Percentiles rank a stretch among this genome's conserved stretches.
These are phyloP conservation scores for Saccharomycopsis sp. DNA, from an alignment of 805 yeast species.

Conservation along the genomic window DNA sequence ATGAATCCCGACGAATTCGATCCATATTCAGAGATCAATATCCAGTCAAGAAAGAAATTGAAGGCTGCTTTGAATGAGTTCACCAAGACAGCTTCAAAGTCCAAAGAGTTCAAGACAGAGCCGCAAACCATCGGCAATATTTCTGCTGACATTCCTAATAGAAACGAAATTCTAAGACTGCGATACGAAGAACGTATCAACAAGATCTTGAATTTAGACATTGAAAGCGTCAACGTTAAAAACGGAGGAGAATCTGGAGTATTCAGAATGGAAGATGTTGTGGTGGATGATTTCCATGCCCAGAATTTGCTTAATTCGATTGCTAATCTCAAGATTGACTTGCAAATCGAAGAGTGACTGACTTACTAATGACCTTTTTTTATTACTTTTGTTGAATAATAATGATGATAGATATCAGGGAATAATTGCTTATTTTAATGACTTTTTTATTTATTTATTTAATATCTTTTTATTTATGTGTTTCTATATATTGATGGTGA, in stretches of 20 bases:
- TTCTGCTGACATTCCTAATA: background rate
- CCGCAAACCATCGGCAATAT: background rate
- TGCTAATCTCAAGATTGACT: conserved; percentile 18
- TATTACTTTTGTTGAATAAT: background rate
- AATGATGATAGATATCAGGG: too few relatives aligned
- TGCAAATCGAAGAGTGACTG: background rate
- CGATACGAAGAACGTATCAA: conserved; percentile 87
- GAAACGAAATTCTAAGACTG: conserved; percentile 41
- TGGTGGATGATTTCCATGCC: conserved; percentile 19
- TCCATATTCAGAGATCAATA: conserved; percentile 13
- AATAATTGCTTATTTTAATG: too few relatives aligned
- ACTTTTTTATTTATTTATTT: too few relatives aligned
- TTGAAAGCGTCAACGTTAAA: background rate
- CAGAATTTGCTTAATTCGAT: conserved; percentile 19
- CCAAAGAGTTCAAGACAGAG: background rate
- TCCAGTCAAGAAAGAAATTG: conserved; percentile 13
- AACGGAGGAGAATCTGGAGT: conserved; percentile 7
- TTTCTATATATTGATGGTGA: too few relatives aligned
- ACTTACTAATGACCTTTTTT: background rate
- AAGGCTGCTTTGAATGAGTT: conserved; percentile 3
- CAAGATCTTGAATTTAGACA: conserved; percentile 28
- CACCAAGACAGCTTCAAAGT: background rate
- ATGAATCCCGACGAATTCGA: conserved; percentile 26
- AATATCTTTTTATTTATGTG: too few relatives aligned
- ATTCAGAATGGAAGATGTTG: conserved; percentile 9